Evolutionary conservation across 768 basidiomycete species (phyloP).

Genomic region (Collybiopsis confluens): DNA sequence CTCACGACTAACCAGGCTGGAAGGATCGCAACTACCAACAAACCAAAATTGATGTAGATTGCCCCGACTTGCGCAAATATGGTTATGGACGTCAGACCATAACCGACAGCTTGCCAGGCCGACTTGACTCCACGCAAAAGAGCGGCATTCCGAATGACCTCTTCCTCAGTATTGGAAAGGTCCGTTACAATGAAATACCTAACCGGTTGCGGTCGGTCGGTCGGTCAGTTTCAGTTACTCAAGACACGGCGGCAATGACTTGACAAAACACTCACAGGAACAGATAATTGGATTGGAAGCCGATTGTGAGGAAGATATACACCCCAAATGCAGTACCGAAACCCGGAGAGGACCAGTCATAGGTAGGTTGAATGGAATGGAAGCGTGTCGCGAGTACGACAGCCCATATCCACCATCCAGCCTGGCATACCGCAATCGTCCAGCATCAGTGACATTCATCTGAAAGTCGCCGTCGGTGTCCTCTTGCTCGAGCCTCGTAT

Average conservation of each 20-base stretch:
- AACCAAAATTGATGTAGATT: background rate
- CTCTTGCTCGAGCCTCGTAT: too few species aligned
- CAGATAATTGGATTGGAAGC: conserved; percentile 7
- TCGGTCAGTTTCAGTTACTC: too few species aligned
- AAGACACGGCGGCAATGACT: background rate
- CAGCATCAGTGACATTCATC: too few species aligned
- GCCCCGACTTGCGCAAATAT: background rate
- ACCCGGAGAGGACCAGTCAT: conserved; percentile 6
- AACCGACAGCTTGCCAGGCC: background rate
- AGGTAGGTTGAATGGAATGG: conserved; percentile 1
- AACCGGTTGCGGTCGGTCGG: too few species aligned
- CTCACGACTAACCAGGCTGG: background rate
- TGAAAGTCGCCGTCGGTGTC: too few species aligned
- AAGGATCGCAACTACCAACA: background rate
- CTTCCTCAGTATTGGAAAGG: background rate
- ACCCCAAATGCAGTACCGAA: conserved; percentile 6
- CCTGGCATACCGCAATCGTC: background rate
- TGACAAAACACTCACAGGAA: background rate
- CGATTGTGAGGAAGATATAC: background rate
- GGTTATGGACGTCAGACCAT: background rate
- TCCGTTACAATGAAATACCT: conserved; percentile 1
- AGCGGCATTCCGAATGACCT: background rate
- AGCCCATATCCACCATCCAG: conserved; percentile 7
- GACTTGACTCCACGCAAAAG: background rate
- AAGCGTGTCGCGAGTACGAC: conserved; percentile 4